Conservation (phyloP, 352 stramenopile genomes). For the Pythium rishiriense region DNA sequence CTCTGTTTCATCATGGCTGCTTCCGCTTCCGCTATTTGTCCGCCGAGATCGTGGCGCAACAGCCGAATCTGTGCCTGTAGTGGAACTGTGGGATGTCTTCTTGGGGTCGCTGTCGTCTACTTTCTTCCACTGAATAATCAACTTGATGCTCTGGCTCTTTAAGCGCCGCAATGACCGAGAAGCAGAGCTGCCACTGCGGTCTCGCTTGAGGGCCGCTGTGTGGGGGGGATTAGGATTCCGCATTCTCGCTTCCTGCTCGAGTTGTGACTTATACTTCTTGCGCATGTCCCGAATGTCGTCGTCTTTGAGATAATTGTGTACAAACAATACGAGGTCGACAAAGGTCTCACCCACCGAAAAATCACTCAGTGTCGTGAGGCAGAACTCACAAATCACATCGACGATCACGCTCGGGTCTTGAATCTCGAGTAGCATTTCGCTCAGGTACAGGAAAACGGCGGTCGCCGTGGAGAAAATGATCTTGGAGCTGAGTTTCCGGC, state of each 20-base stretch:
- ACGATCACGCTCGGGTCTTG: conserved; percentile 73
- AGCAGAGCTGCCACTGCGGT: conserved; percentile 37
- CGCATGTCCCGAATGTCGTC: conserved; percentile 51
- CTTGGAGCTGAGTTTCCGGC: conserved; percentile 50
- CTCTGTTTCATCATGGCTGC: conserved; percentile 15
- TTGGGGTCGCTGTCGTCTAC: conserved; percentile 12
- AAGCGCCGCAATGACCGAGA: conserved; percentile 15
- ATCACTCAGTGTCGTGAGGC: conserved; percentile 64
- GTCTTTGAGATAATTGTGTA: conserved; percentile 66
- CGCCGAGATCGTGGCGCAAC: not conserved
- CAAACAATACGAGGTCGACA: conserved; percentile 68
- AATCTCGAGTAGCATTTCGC: conserved; percentile 66
- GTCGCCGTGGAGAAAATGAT: conserved; percentile 77
- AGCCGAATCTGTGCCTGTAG: not conserved
- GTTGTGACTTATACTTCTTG: conserved; percentile 55
- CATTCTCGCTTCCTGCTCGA: conserved; percentile 61
- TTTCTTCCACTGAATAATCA: conserved; percentile 72
- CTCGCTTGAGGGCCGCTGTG: conserved; percentile 18
- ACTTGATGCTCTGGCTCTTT: conserved; percentile 57
- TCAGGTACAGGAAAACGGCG: conserved; percentile 76
- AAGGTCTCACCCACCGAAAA: conserved; percentile 76
- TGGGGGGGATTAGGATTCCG: conserved; percentile 36
- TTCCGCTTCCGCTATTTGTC: conserved; percentile 3
- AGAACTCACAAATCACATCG: conserved; percentile 82
- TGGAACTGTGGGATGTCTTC: not conserved